Base-by-base conservation (phyloP, 129 eudicot species). In the Flaveria ramosissima region DNA sequence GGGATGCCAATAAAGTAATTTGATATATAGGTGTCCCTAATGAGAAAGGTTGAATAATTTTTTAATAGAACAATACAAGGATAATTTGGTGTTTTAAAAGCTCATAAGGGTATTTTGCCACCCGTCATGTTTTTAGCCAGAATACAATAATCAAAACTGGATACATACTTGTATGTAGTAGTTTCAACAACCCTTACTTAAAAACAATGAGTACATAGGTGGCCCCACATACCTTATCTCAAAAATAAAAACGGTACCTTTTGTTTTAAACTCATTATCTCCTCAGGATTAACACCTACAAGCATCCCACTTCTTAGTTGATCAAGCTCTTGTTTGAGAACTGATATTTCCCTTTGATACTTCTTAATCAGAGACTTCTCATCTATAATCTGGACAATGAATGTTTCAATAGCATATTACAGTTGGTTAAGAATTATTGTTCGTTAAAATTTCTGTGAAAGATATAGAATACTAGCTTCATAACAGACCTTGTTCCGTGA, bases 301-400 rank as follows among this genome's bases (percentile, higher is more conserved):
- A 91, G 87, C 99, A 95, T 89, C 63, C 99, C 99, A 55, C 83
- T 84, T 85, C 84, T 87, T 57, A 95, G 84, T 81, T 95, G 94
- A 71, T 95, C 94, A 81, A 95, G 99, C 81, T 95, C 99, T 72
- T 95, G 83, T 80, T 86, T 91, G 46, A 95, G 97, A 75, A 70
- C 85, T 59, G 96, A 91, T 80, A 95, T 95, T 88, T 95, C 99
- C 82, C 86, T 78, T 83, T 95, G 99, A 78, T 95, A 95, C 85
- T 95, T 95, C 83, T 95, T 95, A 67, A 95, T 95, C 83, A 95
- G 76, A 24, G 99, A 95, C 76, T 95, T 95, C 71, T 95, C 99
- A 85, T 95, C 99, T 74, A 95, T 95, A 68, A 95, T 95, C 99
- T 95, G 85, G 66, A 88, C 46, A 32, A 53, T 50, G 77, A 52